Conservation (phyloP, 2,329 filamentous ascomycete genomes). For the Colletotrichum paranaense region DNA sequence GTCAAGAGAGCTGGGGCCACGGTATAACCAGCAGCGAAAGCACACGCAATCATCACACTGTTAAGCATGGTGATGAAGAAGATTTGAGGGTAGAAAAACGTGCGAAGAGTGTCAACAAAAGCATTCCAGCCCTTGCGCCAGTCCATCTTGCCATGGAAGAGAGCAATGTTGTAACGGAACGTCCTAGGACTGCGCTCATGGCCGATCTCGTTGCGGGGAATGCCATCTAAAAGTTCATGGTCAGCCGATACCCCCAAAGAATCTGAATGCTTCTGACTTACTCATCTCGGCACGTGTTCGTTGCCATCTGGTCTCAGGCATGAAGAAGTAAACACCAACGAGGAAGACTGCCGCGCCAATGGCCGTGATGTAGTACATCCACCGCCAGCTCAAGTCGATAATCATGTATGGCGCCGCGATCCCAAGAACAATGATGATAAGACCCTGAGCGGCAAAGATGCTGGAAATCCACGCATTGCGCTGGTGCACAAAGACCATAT, state of each 20-base stretch:
- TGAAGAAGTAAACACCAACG: slow-evolving; percentile 42
- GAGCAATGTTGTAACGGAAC: slow-evolving; percentile 43
- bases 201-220: slow-evolving; percentile 34
- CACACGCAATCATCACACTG: slow-evolving; percentile 44
- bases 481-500: slow-evolving; percentile 52
- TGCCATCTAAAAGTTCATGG: slow-evolving; percentile 31
- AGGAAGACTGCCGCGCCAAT: slow-evolving; percentile 41
- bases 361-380: slow-evolving; percentile 47
- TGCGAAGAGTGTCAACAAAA: slow-evolving; percentile 44
- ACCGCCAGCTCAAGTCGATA: slow-evolving; percentile 46
- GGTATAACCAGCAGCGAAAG: slow-evolving; percentile 42
- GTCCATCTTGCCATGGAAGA: slow-evolving; percentile 44
- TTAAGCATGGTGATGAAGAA: slow-evolving; percentile 46
- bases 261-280: background rate
- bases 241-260: background rate
- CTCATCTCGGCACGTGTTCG: slow-evolving; percentile 45
- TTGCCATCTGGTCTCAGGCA: slow-evolving; percentile 49
- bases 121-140: slow-evolving; percentile 39
- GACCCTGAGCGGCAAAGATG: slow-evolving; percentile 43
- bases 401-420: slow-evolving; percentile 45
- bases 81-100: slow-evolving; percentile 47
- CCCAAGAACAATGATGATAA: slow-evolving; percentile 43
- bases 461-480: slow-evolving; percentile 46
- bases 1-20: slow-evolving; percentile 27
- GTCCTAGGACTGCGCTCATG: slow-evolving; percentile 38